phyloP scores from a whole-genome alignment of 1,139 yeast genomes.

The Yamadazyma blattariae region DNA sequence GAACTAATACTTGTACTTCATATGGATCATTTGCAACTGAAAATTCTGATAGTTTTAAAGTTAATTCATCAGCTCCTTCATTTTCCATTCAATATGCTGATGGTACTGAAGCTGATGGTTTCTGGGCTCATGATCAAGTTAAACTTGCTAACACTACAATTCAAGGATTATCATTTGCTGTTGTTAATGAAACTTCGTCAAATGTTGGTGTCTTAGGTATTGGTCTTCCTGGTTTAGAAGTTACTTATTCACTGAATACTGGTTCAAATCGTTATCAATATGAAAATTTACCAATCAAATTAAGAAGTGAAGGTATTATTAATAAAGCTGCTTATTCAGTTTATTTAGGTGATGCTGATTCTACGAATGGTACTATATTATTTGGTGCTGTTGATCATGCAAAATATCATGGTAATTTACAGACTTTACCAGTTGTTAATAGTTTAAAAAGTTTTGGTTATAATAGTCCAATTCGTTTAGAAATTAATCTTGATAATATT shows the following conservation, averaged over 20 bases:
- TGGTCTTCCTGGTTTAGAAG: slow-evolving; percentile 18
- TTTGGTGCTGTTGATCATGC: slow-evolving; percentile 60
- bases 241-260: slow-evolving; percentile 17
- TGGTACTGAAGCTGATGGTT: slow-evolving; percentile 34
- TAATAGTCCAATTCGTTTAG: slow-evolving; percentile 23
- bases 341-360: slow-evolving; percentile 38
- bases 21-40: slow-evolving; percentile 40
- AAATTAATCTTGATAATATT: slow-evolving; percentile 23
- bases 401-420: slow-evolving; percentile 46
- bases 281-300: slow-evolving; percentile 28
- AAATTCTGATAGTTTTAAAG: slow-evolving; percentile 28
- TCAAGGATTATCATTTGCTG: slow-evolving; percentile 44
- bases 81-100: slow-evolving; percentile 55
- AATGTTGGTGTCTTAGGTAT: slow-evolving; percentile 51
- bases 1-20: slow-evolving; percentile 29
- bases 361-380: slow-evolving; percentile 41
- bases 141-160: slow-evolving; percentile 21
- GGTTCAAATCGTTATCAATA: slow-evolving; percentile 16
- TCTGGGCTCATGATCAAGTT: slow-evolving; percentile 63
- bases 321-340: slow-evolving; percentile 49
- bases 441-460: slow-evolving; percentile 17
- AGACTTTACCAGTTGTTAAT: slow-evolving; percentile 29
- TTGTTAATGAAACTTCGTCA: slow-evolving; percentile 41
- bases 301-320: slow-evolving; percentile 44
- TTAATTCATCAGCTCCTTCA: slow-evolving; percentile 28